Percentiles rank a stretch among this genome's conserved stretches.
These are phyloP conservation scores for Suillus brevipes DNA, from an alignment of 768 basidiomycete species.

Conservation along the genomic window DNA sequence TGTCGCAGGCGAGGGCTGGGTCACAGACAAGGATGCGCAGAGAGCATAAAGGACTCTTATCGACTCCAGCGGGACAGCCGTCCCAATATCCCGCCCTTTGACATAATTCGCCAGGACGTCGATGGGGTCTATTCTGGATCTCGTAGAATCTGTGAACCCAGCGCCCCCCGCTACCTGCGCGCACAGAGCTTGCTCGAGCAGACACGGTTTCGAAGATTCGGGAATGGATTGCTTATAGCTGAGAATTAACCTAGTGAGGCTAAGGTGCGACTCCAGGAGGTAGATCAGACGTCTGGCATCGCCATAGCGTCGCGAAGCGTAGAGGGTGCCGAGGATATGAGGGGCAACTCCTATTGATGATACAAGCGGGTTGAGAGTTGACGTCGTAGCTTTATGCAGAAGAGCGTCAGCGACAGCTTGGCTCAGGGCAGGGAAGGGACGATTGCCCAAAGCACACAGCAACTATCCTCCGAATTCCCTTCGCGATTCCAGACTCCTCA, in stretches of 20 bases:
- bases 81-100: conserved; percentile 61
- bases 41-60: conserved; percentile 46
- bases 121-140: conserved; percentile 64
- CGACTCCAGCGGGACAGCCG: conserved; percentile 62
- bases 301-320: conserved; percentile 60
- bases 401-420: conserved; percentile 69
- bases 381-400: conserved; percentile 71
- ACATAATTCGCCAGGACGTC: conserved; percentile 73
- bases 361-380: conserved; percentile 80
- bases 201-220: conserved; percentile 48
- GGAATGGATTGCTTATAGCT: conserved; percentile 57
- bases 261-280: conserved; percentile 67
- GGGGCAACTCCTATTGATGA: conserved; percentile 64
- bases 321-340: conserved; percentile 58
- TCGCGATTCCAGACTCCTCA: conserved; percentile 97
- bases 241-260: conserved; percentile 60
- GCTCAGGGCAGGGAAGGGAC: conserved; percentile 62
- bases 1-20: conserved; percentile 64
- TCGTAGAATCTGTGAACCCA: conserved; percentile 42
- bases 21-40: conserved; percentile 60
- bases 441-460: conserved; percentile 66
- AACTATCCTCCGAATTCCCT: conserved; percentile 92
- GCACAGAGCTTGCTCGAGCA: conserved; percentile 78
- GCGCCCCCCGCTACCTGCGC: conserved; percentile 56
- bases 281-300: conserved; percentile 70